A percentile compares a stretch with the other conserved stretches of the same genome.
Conservation (phyloP, 1,284 basidiomycete genomes). For the Salmacisia buchloeana region DNA sequence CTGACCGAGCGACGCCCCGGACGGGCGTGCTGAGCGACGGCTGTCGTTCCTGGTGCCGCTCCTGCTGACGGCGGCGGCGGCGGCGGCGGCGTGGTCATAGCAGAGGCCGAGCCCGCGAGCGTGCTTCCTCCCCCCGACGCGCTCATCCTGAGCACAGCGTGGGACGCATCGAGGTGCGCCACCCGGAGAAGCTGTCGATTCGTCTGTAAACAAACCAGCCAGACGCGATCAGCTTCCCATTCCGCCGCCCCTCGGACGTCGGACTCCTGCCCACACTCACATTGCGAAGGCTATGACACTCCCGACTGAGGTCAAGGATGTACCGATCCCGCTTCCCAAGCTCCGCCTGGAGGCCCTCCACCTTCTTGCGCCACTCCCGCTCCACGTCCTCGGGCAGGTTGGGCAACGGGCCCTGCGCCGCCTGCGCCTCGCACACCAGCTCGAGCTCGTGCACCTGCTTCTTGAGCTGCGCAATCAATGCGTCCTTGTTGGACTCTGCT, state of each 20-base stretch:
- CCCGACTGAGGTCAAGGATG: constrained; percentile 23
- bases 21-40: background rate
- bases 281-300: constrained; percentile 14
- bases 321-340: constrained; percentile 31
- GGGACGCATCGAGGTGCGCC: background rate
- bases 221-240: too few relatives aligned
- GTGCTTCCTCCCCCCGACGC: too few relatives aligned
- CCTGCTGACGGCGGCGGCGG: too few relatives aligned
- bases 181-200: background rate
- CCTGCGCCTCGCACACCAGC: constrained; percentile 39
- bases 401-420: constrained; percentile 23
- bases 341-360: constrained; percentile 17
- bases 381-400: constrained; percentile 43
- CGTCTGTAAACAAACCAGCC: background rate
- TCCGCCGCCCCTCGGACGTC: too few relatives aligned
- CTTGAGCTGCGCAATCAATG: constrained; percentile 23
- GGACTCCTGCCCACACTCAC: background rate
- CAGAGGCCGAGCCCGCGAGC: too few relatives aligned
- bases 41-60: too few relatives aligned
- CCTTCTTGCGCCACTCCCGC: constrained; percentile 19
- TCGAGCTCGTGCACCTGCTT: constrained; percentile 38
- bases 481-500: constrained; percentile 16
- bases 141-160: background rate
- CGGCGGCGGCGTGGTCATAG: too few relatives aligned
- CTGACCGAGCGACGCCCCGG: background rate